phyloP scores from a whole-genome alignment of 805 yeast genomes.

The Sugiyamaella americana region DNA sequence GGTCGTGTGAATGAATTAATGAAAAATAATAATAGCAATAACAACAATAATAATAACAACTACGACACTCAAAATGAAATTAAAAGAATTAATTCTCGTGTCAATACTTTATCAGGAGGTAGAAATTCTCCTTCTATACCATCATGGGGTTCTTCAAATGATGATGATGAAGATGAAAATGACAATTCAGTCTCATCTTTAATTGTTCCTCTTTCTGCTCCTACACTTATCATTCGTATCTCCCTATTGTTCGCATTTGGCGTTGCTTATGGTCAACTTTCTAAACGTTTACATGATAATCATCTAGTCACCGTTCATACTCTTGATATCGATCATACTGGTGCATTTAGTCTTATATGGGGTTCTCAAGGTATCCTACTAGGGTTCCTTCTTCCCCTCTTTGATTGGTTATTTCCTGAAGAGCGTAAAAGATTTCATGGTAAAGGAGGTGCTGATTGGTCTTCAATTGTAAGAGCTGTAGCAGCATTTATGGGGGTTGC shows the following conservation, averaged over 20 bases:
- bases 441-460: slow-evolving; percentile 30
- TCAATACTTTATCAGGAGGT: not conserved
- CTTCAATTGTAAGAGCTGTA: slow-evolving; percentile 33
- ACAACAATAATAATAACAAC: slow-evolving; percentile 1
- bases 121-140: not conserved
- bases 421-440: slow-evolving; percentile 13
- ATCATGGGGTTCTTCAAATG: not conserved
- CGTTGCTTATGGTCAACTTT: slow-evolving; percentile 28
- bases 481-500: slow-evolving; percentile 36
- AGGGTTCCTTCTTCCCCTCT: slow-evolving; percentile 27
- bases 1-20: not conserved
- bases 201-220: slow-evolving; percentile 16
- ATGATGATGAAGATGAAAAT: not conserved
- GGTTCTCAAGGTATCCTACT: slow-evolving; percentile 27
- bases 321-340: slow-evolving; percentile 21
- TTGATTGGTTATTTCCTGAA: slow-evolving; percentile 24
- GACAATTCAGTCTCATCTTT: not conserved
- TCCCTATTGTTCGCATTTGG: slow-evolving; percentile 25
- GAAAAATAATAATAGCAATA: not conserved
- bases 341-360: slow-evolving; percentile 24
- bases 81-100: not conserved
- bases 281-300: slow-evolving; percentile 27
- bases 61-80: not conserved
- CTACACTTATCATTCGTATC: slow-evolving; percentile 16
- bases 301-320: slow-evolving; percentile 24